Evolutionary conservation across 305 asterid species (phyloP).

Genomic region (Fraxinus dipetala): DNA sequence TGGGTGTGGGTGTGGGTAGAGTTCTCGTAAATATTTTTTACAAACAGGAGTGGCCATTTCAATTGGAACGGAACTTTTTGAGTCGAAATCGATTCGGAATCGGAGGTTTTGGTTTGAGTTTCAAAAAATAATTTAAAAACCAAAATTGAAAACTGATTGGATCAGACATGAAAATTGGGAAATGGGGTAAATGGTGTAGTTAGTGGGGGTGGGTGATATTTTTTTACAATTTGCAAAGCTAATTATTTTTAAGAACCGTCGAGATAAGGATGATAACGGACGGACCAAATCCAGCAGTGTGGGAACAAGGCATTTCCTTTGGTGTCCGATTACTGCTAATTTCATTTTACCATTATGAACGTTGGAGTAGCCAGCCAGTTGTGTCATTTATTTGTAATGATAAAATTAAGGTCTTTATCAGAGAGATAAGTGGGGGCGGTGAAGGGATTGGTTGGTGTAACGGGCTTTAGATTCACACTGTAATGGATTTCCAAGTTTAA

Average conservation of each 20-base stretch:
- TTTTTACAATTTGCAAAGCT: not conserved
- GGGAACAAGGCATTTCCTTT: not conserved
- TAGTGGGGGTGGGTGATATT: not conserved
- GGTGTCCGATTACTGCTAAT: not conserved
- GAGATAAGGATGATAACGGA: not conserved
- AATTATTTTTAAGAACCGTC: not conserved
- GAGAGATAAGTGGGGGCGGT: not conserved
- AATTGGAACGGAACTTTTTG: too few relatives aligned
- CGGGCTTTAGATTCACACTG: not conserved
- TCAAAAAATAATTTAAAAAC: too few relatives aligned
- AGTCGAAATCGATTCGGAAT: too few relatives aligned
- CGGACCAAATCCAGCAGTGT: not conserved
- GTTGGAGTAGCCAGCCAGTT: not conserved
- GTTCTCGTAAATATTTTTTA: not conserved
- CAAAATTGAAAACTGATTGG: too few relatives aligned
- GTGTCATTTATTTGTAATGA: not conserved
- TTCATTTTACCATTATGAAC: not conserved
- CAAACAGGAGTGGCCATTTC: too few relatives aligned
- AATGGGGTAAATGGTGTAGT: not conserved
- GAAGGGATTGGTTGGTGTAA: not conserved
- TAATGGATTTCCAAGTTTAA: not conserved
- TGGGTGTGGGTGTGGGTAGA: not conserved
- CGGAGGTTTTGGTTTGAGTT: too few relatives aligned
- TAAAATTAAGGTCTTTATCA: not conserved
- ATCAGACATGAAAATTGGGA: not conserved